Evolutionary conservation across 176 grass and related monocot species (phyloP), one percentile per base, ranked within the genome.

Genomic region (Musa acuminata): DNA sequence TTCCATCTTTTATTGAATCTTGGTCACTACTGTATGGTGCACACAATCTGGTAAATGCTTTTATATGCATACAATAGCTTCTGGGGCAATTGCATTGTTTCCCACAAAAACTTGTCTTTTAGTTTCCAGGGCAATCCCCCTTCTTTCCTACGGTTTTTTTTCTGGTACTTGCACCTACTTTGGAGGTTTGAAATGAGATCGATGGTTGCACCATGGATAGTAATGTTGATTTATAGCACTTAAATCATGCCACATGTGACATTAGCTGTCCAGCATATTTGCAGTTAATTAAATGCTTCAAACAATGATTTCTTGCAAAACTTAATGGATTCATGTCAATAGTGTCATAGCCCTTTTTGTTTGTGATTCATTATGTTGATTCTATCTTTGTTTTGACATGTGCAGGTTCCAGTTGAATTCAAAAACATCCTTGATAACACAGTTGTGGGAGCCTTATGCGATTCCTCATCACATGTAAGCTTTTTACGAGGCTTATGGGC

Each of bases 371-470:
- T 23, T 71, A 22, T 52, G 19, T 19, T 71, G 35, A 51, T 71
- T 9, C 14, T 69, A 17, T 71, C 49, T 71, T 25, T 49, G 68
- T 43, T 71, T 57, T 78, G 73, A 14, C 17, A 75, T 82, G 53
- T 84, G 71, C 81, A 97, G 93, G 95, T 98, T 80, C 88, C 95
- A 67, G 55, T 69, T 81, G 88, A 98, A 84, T 98, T 98, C 78
- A 98, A 93, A 84, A 84, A 93, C 80, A 65, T 98, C 69, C 95
- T 98, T 74, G 95, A 98, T 87, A 89, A 93, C 76, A 93, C 95
- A 83, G 88, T 93, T 69, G 88, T 98, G 58, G 82, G 88, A 77
- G 85, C 86, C 78, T 73, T 98, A 77, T 91, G 90, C 54, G 88
- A 98, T 89, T 93, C 90, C 82, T 98, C 95, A 81, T 83, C 87